Conservation (phyloP, 768 basidiomycete genomes). For the Cyclocybe cylindracea region DNA sequence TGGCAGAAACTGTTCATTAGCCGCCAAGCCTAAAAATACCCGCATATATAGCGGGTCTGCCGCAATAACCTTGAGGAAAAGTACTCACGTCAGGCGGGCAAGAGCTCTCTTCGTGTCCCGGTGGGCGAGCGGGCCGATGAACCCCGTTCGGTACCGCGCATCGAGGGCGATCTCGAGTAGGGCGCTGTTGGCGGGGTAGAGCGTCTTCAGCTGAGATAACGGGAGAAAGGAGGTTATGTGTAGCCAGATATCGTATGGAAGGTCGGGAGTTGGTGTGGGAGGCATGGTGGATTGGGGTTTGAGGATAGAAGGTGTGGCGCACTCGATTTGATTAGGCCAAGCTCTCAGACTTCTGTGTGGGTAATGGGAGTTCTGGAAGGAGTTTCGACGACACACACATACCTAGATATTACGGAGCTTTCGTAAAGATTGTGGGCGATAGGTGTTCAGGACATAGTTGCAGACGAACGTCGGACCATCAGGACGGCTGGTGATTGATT, state of each 20-base stretch:
- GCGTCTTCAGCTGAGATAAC: conserved; percentile 1
- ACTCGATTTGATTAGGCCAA: too few species aligned
- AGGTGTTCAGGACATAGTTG: too few species aligned
- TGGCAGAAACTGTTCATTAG: too few species aligned
- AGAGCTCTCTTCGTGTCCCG: conserved; percentile 4
- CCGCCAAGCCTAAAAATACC: neutral
- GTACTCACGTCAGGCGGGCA: conserved; percentile 6
- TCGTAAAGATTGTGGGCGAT: too few species aligned
- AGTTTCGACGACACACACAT: too few species aligned
- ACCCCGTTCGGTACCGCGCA: conserved; percentile 16
- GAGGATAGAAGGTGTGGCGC: neutral
- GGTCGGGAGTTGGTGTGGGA: neutral
- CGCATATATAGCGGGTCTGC: neutral
- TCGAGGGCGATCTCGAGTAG: conserved; percentile 21
- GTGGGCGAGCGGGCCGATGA: conserved; percentile 5
- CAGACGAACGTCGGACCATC: too few species aligned
- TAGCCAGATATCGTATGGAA: conserved; percentile 22
- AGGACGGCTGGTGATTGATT: too few species aligned
- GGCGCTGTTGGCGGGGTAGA: conserved; percentile 12
- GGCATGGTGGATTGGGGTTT: neutral
- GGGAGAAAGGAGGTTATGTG: conserved; percentile 14
- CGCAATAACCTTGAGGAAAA: neutral
- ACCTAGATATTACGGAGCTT: too few species aligned
- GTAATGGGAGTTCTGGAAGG: too few species aligned
- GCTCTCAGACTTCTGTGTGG: too few species aligned